phyloP scores from a whole-genome alignment of 2,329 filamentous ascomycete genomes.

The Metarhizium humberi region DNA sequence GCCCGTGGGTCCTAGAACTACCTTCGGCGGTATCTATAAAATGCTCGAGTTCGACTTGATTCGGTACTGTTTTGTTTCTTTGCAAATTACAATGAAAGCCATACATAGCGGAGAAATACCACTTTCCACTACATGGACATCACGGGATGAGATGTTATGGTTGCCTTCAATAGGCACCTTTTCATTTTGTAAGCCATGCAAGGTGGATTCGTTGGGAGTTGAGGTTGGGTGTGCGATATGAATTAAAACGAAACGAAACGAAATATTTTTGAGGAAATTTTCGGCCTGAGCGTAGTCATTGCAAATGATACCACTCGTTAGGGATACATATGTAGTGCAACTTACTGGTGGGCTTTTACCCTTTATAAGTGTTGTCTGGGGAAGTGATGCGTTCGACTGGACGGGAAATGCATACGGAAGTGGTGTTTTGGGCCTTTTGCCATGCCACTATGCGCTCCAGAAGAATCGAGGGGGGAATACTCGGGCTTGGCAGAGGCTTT shows the following conservation, averaged over 20 bases:
- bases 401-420: background rate
- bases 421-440: background rate
- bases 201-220: no score
- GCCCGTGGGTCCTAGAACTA: conserved; percentile 10
- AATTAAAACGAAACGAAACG: no score
- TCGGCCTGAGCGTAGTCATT: background rate
- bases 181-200: no score
- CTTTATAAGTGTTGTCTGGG: no score
- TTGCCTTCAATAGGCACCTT: no score
- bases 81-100: no score
- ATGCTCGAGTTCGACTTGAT: background rate
- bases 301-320: background rate
- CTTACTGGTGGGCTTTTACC: background rate
- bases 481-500: background rate
- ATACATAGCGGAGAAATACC: no score
- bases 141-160: no score
- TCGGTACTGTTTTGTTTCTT: no score
- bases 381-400: background rate
- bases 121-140: no score
- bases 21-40: background rate
- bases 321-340: background rate
- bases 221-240: no score
- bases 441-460: background rate
- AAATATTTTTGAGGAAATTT: background rate
- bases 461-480: background rate